phyloP scores from a whole-genome alignment of 2,329 filamentous ascomycete species.

The Colletotrichum sp. region DNA sequence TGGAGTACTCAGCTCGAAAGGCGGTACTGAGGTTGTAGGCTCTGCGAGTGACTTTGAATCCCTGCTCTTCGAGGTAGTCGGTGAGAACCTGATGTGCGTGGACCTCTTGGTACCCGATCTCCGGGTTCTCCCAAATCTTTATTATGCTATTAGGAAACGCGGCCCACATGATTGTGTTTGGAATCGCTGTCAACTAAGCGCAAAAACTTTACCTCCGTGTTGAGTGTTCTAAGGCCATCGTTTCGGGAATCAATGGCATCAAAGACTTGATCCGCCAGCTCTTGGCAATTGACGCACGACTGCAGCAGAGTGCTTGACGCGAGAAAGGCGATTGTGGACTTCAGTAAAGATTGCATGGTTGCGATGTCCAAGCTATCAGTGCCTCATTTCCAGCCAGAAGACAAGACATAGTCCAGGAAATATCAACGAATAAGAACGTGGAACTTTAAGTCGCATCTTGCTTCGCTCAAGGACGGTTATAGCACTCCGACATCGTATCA shows the following conservation, averaged over 20 bases:
- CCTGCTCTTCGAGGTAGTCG: slow-evolving; percentile 35
- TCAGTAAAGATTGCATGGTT: not conserved
- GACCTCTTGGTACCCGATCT: slow-evolving; percentile 36
- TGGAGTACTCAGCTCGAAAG: slow-evolving; percentile 43
- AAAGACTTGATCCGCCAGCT: not conserved
- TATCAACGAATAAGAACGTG: not conserved
- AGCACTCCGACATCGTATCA: not conserved
- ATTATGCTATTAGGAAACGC: not conserved
- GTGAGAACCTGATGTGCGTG: slow-evolving; percentile 45
- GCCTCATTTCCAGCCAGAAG: not conserved
- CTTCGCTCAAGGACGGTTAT: not conserved
- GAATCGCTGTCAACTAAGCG: not conserved
- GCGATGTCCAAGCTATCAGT: not conserved
- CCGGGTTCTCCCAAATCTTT: not conserved
- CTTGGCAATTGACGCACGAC: not conserved
- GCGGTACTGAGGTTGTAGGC: slow-evolving; percentile 47
- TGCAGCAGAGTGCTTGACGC: not conserved
- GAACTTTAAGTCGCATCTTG: not conserved
- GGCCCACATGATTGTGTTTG: not conserved
- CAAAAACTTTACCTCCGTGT: not conserved
- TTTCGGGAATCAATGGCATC: not conserved
- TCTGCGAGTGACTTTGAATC: slow-evolving; percentile 42
- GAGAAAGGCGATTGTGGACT: not conserved
- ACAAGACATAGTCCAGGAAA: not conserved
- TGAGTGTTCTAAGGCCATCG: not conserved